Base-by-base conservation (phyloP, 257 asterid genomes). In the Solanum pennellii region DNA sequence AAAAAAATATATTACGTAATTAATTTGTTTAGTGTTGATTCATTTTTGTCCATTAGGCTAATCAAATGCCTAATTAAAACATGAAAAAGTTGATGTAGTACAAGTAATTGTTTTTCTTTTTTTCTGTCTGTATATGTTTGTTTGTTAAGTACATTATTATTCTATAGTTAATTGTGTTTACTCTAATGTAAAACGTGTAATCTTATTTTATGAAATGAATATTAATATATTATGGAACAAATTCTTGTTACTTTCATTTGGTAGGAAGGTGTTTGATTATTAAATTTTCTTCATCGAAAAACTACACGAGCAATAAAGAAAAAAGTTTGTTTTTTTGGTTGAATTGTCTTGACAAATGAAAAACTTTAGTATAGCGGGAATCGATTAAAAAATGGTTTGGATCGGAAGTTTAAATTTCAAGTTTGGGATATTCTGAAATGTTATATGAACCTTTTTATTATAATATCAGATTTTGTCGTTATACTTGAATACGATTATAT, bases 21-120 rank as follows among this genome's bases (percentile, higher is more conserved):
- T 45, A 45, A 25, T 75, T 76, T 25, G 83, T 12, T 45, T 45
- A 47, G 68, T 80, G 68, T 47, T 80, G 42, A 80, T 80, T 29
- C 85, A 47, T 80, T 80, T 74, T 47, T 80, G 44, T 29, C n/a
- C 7, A 80, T 80, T 80, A 80, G 85, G 85, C 27, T 29, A 80
- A 80, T 47, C 85, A 80, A 27, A 73, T 16, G 85, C 85, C 85
- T 80, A 49, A 80, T 47, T 29, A 18, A 80, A 80, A 80, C 68
- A 80, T 6, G 68, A 49, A 29, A 27, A 79, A 29, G 29, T 29
- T 80, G 68, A 29, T 80, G 85, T 80, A 80, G 85, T 80, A 16
- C 39, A 80, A 80, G 44, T 80, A 29, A 47, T 80, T 80, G 44
- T 10, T 47, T 59, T 59, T 35, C 0, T 59, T 45, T 47, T 21